These are phyloP conservation scores for Trichoderma pleuroti DNA, from an alignment of 2,329 filamentous ascomycete species.

Conservation along the genomic window DNA sequence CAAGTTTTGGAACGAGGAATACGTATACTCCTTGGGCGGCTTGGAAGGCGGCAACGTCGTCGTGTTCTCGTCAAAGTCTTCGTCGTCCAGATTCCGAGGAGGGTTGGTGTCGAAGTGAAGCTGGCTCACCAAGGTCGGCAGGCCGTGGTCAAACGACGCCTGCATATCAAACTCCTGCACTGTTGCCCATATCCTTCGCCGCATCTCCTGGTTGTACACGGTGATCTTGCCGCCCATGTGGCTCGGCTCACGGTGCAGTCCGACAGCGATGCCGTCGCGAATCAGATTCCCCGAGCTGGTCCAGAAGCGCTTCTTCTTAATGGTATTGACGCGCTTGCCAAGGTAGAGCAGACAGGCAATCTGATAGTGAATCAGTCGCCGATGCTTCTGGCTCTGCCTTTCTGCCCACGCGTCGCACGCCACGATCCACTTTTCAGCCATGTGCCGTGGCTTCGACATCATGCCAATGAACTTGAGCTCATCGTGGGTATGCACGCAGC, in stretches of 20 bases:
- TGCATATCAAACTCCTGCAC: slow-evolving; percentile 61
- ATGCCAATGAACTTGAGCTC: slow-evolving; percentile 55
- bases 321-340: slow-evolving; percentile 58
- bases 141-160: slow-evolving; percentile 57
- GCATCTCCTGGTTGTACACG: slow-evolving; percentile 60
- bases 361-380: slow-evolving; percentile 58
- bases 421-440: slow-evolving; percentile 54
- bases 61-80: slow-evolving; percentile 54
- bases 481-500: slow-evolving; percentile 52
- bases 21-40: slow-evolving; percentile 53
- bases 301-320: slow-evolving; percentile 65
- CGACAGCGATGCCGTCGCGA: slow-evolving; percentile 56
- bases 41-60: slow-evolving; percentile 50
- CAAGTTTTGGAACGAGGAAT: slow-evolving; percentile 56
- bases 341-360: slow-evolving; percentile 58
- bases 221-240: slow-evolving; percentile 53
- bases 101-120: slow-evolving; percentile 54
- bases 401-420: slow-evolving; percentile 53
- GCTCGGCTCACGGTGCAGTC: slow-evolving; percentile 57
- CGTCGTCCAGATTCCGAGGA: slow-evolving; percentile 56
- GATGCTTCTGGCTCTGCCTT: slow-evolving; percentile 59
- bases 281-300: slow-evolving; percentile 54
- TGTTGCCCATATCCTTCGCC: slow-evolving; percentile 58
- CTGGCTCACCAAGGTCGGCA: slow-evolving; percentile 56
- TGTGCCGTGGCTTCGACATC: slow-evolving; percentile 54